Evolutionary conservation across 345 rosid genomes (phyloP), one percentile per base, ranked within the genome.

Genomic region (Populus deltoides): DNA sequence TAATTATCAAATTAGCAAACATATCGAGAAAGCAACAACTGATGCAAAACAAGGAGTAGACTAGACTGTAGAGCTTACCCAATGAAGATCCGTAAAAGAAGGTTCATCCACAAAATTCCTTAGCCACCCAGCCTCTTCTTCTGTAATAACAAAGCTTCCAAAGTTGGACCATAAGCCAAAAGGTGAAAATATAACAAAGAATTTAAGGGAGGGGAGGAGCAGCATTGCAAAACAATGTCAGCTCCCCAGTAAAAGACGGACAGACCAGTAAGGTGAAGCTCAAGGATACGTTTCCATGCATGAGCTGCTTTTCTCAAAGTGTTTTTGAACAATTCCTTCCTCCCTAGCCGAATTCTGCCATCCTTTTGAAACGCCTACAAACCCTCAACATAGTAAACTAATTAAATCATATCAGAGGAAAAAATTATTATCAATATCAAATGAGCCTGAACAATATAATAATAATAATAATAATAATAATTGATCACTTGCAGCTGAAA

Each of bases 271-370:
- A 97, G 97, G 71, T 90, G 92, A 81, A 94, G 98, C 86, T 97
- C 99, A 70, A 78, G 77, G 76, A 92, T 90, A 81, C 94, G 84
- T 79, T 88, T 97, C 92, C 92, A 97, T 1, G 98, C 98, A 87
- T 97, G 81, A 75, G 92, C 89, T n/a, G 91, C 87, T 86, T 97
- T 97, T 61, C 86, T 89, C 86, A 94, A 77, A 41, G 98, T 94
- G 77, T 87, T 93, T 79, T 91, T 94, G 84, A 94, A 94, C 87
- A 97, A 83, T n/a, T 94, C 99, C 83, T 94, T 94, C 92, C 99
- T 90, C 70, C 85, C 74, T 63, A 94, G 78, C 90, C 83, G 59
- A 81, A 79, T 74, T 81, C 98, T 87, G 77, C 90, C 82, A 82
- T 95, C 98, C 85, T 97, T 97, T 68, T 78, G 79, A 75, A 97